phyloP scores from a whole-genome alignment of 805 yeast species.

The Candida oleophila region DNA sequence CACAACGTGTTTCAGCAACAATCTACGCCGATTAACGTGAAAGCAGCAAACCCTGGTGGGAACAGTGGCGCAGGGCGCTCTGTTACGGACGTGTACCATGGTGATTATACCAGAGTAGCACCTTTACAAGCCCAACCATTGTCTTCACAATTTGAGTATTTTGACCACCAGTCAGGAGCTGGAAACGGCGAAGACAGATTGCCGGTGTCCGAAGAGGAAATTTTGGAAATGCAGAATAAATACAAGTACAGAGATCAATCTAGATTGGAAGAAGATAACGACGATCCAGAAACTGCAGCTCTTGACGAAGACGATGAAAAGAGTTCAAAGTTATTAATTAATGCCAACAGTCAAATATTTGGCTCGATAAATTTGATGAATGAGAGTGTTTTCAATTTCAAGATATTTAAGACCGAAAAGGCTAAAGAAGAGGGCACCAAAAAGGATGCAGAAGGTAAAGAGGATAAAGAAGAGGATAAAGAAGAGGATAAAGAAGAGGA shows the following conservation, averaged over 20 bases:
- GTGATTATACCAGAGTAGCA: constrained; percentile 45
- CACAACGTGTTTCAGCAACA: constrained; percentile 5
- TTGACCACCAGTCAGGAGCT: constrained; percentile 15
- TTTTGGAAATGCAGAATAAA: constrained; percentile 30
- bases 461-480: background rate
- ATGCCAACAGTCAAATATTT: constrained; percentile 22
- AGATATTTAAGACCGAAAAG: constrained; percentile 20
- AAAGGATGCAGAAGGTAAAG: constrained; percentile 4
- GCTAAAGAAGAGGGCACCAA: constrained; percentile 3
- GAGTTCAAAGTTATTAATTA: constrained; percentile 1
- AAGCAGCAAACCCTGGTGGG: background rate
- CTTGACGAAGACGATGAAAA: constrained; percentile 8
- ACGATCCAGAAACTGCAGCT: constrained; percentile 7
- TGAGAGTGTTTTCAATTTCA: constrained; percentile 34
- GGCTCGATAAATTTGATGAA: constrained; percentile 38
- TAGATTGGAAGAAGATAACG: constrained; percentile 6
- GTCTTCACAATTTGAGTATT: constrained; percentile 45
- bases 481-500: constrained; percentile 5
- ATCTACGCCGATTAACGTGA: constrained; percentile 2
- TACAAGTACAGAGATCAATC: constrained; percentile 9
- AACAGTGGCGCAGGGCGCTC: constrained; percentile 11
- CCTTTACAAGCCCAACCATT: constrained; percentile 53
- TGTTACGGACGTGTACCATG: constrained; percentile 51
- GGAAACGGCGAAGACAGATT: constrained; percentile 18
- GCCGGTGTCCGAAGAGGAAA: constrained; percentile 30